phyloP scores from a whole-genome alignment of 2,329 filamentous ascomycete species.

The Colletotrichum sublineola region DNA sequence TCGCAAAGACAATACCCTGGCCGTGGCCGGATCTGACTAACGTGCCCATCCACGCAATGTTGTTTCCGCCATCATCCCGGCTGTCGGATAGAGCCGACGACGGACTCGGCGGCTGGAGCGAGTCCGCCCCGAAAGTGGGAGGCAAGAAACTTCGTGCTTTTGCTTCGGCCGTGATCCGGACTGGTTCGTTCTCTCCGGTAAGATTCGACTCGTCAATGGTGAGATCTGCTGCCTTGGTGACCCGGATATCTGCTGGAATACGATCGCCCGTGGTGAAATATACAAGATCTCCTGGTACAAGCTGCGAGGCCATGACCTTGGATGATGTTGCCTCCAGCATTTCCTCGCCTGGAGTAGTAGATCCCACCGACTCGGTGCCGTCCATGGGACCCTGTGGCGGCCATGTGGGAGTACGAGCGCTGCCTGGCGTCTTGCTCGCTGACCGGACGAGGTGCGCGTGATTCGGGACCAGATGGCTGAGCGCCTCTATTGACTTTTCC shows the following conservation, averaged over 20 bases:
- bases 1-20: constrained; percentile 97
- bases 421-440: constrained; percentile 53
- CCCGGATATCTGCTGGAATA: constrained; percentile 94
- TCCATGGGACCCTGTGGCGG: constrained; percentile 62
- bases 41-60: constrained; percentile 98
- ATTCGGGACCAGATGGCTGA: constrained; percentile 94
- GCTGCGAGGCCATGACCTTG: constrained; percentile 86
- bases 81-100: constrained; percentile 67
- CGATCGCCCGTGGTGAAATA: constrained; percentile 96
- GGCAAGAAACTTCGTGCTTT: constrained; percentile 51
- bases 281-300: constrained; percentile 94
- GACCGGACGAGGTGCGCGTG: constrained; percentile 93
- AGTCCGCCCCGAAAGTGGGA: constrained; percentile 48
- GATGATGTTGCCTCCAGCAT: constrained; percentile 79
- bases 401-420: constrained; percentile 60
- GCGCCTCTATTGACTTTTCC: constrained; percentile 95
- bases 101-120: constrained; percentile 52
- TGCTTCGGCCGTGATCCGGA: constrained; percentile 80
- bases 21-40: constrained; percentile 95
- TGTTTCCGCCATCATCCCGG: constrained; percentile 78
- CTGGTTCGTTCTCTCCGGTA: constrained; percentile 95
- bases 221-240: constrained; percentile 89
- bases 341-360: constrained; percentile 73
- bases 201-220: constrained; percentile 97
- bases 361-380: constrained; percentile 50